Evolutionary conservation across 2,329 filamentous ascomycete genomes (phyloP).

Genomic region (Arthrobotrys iridis): DNA sequence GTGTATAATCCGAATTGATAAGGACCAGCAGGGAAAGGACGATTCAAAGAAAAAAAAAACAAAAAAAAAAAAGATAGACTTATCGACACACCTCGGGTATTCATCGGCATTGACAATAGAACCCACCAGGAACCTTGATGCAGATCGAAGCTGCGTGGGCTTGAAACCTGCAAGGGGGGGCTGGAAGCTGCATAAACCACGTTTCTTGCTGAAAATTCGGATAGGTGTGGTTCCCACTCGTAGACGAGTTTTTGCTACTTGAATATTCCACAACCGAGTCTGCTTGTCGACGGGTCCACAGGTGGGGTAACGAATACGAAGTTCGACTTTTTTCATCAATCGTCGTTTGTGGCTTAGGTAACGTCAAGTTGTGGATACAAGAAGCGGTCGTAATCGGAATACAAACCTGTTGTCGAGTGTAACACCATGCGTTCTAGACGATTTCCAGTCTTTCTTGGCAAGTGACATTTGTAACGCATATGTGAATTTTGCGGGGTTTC

Average conservation of each 20-base stretch:
- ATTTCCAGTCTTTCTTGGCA: too few species aligned
- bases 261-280: neutral
- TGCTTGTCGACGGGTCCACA: neutral
- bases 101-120: neutral
- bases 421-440: too few species aligned
- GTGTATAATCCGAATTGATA: conserved; percentile 6
- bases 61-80: too few species aligned
- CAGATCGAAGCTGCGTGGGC: conserved; percentile 10
- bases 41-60: neutral
- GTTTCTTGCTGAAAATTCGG: neutral
- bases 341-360: too few species aligned
- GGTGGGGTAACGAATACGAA: neutral
- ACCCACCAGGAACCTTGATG: neutral
- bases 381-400: too few species aligned
- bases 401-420: too few species aligned
- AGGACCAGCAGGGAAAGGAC: neutral
- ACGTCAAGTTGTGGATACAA: too few species aligned
- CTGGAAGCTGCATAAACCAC: neutral
- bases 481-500: too few species aligned
- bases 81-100: neutral
- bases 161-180: conserved; percentile 12
- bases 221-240: conserved; percentile 16
- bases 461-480: too few species aligned
- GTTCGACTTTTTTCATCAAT: too few species aligned
- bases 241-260: neutral